Conservation (phyloP, 2,329 filamentous ascomycete species). For the Alternaria hordeiaustralica region DNA sequence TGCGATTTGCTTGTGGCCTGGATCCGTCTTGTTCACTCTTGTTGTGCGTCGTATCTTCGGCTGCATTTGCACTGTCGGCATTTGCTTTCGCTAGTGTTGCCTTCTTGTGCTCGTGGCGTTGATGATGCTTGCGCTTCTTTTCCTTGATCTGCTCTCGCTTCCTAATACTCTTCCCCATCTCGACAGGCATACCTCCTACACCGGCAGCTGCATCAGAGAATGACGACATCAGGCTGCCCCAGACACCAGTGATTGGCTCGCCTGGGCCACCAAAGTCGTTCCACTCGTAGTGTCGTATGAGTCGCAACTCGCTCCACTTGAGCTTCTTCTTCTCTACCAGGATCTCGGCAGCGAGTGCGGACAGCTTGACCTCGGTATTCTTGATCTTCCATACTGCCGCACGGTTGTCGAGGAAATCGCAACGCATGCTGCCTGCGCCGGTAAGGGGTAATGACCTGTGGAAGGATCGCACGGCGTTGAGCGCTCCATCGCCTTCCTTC, state of each 20-base stretch:
- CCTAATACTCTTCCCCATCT: slow-evolving; percentile 64
- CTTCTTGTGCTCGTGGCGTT: slow-evolving; percentile 38
- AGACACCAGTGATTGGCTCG: slow-evolving; percentile 72
- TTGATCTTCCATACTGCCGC: slow-evolving; percentile 72
- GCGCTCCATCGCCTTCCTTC: slow-evolving; percentile 68
- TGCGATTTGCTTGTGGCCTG: slow-evolving; percentile 27
- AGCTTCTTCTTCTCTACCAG: slow-evolving; percentile 67
- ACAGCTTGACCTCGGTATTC: slow-evolving; percentile 65
- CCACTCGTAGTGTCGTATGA: slow-evolving; percentile 74
- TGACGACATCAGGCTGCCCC: slow-evolving; percentile 66
- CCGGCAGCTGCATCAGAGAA: slow-evolving; percentile 67
- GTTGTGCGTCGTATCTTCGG: slow-evolving; percentile 8
- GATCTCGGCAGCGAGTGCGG: slow-evolving; percentile 69
- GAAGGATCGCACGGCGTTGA: slow-evolving; percentile 72
- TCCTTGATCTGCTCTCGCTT: slow-evolving; percentile 60
- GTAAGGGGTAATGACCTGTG: slow-evolving; percentile 64
- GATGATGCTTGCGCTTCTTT: slow-evolving; percentile 51
- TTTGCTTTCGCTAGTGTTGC: slow-evolving; percentile 28
- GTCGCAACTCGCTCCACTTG: slow-evolving; percentile 67
- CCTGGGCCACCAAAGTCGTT: slow-evolving; percentile 79
- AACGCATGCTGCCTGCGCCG: slow-evolving; percentile 61
- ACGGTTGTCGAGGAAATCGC: slow-evolving; percentile 67
- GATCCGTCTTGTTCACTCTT: slow-evolving; percentile 5
- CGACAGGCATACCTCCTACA: slow-evolving; percentile 68
- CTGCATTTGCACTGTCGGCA: slow-evolving; percentile 11